phyloP scores from a whole-genome alignment of 768 basidiomycete genomes.

The Xanthoconium stramineum region DNA sequence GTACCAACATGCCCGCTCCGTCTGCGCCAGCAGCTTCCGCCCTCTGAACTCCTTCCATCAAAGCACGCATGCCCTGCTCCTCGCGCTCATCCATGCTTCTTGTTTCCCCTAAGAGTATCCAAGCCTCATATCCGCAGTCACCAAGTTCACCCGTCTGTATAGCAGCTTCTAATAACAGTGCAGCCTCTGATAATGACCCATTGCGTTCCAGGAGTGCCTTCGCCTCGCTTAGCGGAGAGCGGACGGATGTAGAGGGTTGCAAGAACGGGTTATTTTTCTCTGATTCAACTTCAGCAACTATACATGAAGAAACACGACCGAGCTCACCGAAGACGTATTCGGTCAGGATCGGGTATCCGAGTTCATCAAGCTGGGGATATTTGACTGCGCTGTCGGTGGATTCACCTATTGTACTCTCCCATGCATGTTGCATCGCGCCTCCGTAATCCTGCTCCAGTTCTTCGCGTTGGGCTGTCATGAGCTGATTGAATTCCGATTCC shows the following conservation, averaged over 20 bases:
- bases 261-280: slow-evolving; percentile 73
- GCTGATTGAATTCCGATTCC: slow-evolving; percentile 80
- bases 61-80: slow-evolving; percentile 75
- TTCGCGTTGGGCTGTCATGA: slow-evolving; percentile 67
- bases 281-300: slow-evolving; percentile 29
- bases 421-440: slow-evolving; percentile 57
- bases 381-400: slow-evolving; percentile 32
- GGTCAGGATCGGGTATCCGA: slow-evolving; percentile 73
- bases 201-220: slow-evolving; percentile 75
- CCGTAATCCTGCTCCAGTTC: slow-evolving; percentile 65
- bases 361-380: slow-evolving; percentile 54
- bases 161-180: slow-evolving; percentile 85
- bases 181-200: slow-evolving; percentile 85
- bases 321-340: slow-evolving; percentile 73
- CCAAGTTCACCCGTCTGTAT: slow-evolving; percentile 80
- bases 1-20: slow-evolving; percentile 73
- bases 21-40: slow-evolving; percentile 63
- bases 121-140: slow-evolving; percentile 82
- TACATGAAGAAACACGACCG: background rate
- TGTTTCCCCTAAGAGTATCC: slow-evolving; percentile 89
- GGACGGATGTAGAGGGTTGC: slow-evolving; percentile 44
- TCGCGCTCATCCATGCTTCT: slow-evolving; percentile 89
- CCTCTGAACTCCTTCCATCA: slow-evolving; percentile 65
- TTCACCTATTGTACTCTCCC: slow-evolving; percentile 55
- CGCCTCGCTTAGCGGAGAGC: slow-evolving; percentile 62